Evolutionary conservation across 1,284 basidiomycete genomes (phyloP), one percentile per base, ranked within the genome.

Genomic region (Macrocystidia cucumis): DNA sequence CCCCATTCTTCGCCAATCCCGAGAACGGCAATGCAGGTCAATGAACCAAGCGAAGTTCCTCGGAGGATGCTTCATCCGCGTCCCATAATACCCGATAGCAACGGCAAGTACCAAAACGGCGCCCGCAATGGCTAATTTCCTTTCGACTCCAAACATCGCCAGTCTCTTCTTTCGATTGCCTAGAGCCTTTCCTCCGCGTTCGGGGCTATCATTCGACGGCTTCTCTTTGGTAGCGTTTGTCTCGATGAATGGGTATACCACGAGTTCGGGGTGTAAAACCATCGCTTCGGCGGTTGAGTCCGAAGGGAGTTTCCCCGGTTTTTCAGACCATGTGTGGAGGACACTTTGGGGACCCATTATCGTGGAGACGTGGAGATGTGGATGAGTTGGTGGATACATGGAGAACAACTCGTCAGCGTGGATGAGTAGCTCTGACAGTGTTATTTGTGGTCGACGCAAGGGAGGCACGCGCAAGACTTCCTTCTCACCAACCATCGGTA

Each of bases 331-430:
- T 11, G 80, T 83, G 47, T 65, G 63, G 3, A 72, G 46, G 24
- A 69, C 67, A 36, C 67, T 70, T 41, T 82, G 72, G 1, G 79
- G 80, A 9, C 85, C 86, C 66, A 88, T 74, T 32, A 82, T 80
- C 16, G 65, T 59, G 2, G 67, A 58, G n/a, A 86, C 56, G 6
- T 46, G 54, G 12, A 86, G 59, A 0, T 42, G 51, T 2, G 57
- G 45, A 34, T 65, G 53, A 3, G 57, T 48, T 11, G 57, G 60
- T 5, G 63, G 63, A 39, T 58, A 64, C 18, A 47, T 37, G 9
- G 44, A 35, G 34, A 56, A 60, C 12, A 69, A 55, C 4, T 44
- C 49, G 39, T 68, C 65, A n/a, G 65, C 54, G 9, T 51, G 46
- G 6, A 40, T 43, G 23, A 69, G 57, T 13, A 68, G 50, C 17